Evolutionary conservation across 208 protist species (phyloP).

Genomic region (Trypanosoma boissoni): DNA sequence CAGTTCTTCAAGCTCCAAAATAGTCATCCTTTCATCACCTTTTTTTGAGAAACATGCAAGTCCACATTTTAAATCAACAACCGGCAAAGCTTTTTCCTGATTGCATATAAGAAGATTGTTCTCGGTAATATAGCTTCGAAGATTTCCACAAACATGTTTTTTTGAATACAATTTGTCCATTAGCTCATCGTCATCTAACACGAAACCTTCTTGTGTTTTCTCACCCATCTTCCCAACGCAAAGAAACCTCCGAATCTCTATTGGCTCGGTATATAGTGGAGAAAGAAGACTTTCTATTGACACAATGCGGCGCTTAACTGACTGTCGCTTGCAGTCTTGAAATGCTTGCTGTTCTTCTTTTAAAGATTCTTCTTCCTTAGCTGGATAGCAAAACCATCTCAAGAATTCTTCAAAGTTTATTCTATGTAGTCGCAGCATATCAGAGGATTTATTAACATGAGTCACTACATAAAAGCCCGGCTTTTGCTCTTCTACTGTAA

Average conservation of each 20-base stretch:
- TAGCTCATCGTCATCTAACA: slow-evolving; percentile 22
- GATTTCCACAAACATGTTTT: slow-evolving; percentile 41
- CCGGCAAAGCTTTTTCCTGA: slow-evolving; percentile 28
- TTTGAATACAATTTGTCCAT: slow-evolving; percentile 38
- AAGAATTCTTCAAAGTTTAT: slow-evolving; percentile 39
- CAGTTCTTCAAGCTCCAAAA: slow-evolving; percentile 34
- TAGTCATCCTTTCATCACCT: slow-evolving; percentile 14
- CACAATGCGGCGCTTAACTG: slow-evolving; percentile 44
- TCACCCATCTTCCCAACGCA: slow-evolving; percentile 15
- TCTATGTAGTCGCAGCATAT: slow-evolving; percentile 41
- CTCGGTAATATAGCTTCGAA: slow-evolving; percentile 45
- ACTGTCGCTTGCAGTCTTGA: slow-evolving; percentile 26
- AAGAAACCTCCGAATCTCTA: slow-evolving; percentile 21
- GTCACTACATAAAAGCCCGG: slow-evolving; percentile 41
- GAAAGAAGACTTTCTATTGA: slow-evolving; percentile 32
- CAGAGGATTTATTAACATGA: slow-evolving; percentile 40
- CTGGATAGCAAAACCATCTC: slow-evolving; percentile 31
- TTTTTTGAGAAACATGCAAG: slow-evolving; percentile 28
- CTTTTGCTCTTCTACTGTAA: slow-evolving; percentile 45
- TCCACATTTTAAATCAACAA: slow-evolving; percentile 35
- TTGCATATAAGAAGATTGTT: slow-evolving; percentile 26
- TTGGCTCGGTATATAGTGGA: slow-evolving; percentile 3
- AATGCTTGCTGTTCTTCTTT: slow-evolving; percentile 34
- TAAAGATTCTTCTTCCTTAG: slow-evolving; percentile 31
- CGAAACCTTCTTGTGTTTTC: neutral